Evolutionary conservation across 2,329 filamentous ascomycete genomes (phyloP).

Genomic region (Knufia petricola): DNA sequence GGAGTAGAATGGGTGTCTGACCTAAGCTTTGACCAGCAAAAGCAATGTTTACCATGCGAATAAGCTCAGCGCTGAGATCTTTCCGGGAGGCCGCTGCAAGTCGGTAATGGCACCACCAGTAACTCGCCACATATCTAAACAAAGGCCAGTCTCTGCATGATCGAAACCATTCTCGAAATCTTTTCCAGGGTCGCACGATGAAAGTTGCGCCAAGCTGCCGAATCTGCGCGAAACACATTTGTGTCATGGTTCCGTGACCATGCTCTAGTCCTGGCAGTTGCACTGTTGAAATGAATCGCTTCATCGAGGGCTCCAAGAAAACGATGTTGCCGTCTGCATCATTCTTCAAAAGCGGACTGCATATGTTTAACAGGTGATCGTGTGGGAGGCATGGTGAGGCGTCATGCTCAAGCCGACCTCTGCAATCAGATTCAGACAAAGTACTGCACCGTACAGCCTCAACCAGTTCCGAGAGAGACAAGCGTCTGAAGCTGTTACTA

Average conservation of each 20-base stretch:
- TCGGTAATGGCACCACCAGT: constrained; percentile 1
- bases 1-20: background rate
- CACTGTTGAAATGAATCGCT: background rate
- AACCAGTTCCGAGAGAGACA: background rate
- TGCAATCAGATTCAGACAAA: background rate
- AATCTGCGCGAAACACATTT: constrained; percentile 6
- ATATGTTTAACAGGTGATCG: background rate
- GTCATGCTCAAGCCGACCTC: background rate
- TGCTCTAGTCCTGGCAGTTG: background rate
- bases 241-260: constrained; percentile 1
- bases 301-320: background rate
- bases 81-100: background rate
- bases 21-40: background rate
- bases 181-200: background rate
- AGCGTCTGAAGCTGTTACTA: constrained; percentile 1
- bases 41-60: background rate
- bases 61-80: background rate
- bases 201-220: background rate
- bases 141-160: background rate
- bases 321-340: background rate
- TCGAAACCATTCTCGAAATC: background rate
- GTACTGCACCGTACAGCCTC: background rate
- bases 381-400: background rate
- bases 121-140: background rate
- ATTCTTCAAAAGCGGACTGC: background rate